Evolutionary conservation across 768 basidiomycete genomes (phyloP), one percentile per base, ranked within the genome.

Genomic region (Boletellus emodensis): DNA sequence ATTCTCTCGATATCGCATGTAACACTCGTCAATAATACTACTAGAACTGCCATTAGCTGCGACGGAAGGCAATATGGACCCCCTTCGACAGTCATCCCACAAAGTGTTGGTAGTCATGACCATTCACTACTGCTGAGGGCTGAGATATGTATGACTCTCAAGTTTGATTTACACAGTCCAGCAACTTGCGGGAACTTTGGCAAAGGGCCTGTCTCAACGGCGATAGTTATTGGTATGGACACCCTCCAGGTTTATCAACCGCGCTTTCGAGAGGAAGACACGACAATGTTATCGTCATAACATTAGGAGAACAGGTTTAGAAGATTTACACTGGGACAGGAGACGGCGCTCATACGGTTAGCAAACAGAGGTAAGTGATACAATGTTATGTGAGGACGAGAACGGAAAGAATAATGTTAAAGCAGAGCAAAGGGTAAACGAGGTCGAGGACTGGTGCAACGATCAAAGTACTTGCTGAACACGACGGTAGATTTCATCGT

Each of bases 401-500:
- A 58, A 44, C 41, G 26, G 49, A 53, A 17, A 14, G 61, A 50
- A 63, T 34, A 47, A 48, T 39, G 45, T 43, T 43, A 41, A 42
- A 43, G 38, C 4, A 10, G 43, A 41, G 33, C 6, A 59, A 38
- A 26, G 0, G 26, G 18, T 39, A 37, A 45, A 30, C 22, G 18
- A 15, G 28, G 34, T 48, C 43, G 28, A 32, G 34, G 18, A 22
- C 41, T 24, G 13, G 24, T 7, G 24, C 24, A 4, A 26, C 1
- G 18, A 20, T 54, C 47, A 57, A 33, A 49, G 34, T 44, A 26
- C 34, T 42, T 65, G 45, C 17, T 53, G 62, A 48, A 61, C 51
- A 15, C 54, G 58, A 40, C 57, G 54, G 44, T 69, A 74, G 20
- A 81, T 67, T 4, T 71, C 68, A 53, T 88, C 83, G 34, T 79